Percentiles rank a stretch among this genome's conserved stretches.
Evolutionary conservation across 768 basidiomycete species (phyloP).

Genomic region (Holtermannia corniformis): DNA sequence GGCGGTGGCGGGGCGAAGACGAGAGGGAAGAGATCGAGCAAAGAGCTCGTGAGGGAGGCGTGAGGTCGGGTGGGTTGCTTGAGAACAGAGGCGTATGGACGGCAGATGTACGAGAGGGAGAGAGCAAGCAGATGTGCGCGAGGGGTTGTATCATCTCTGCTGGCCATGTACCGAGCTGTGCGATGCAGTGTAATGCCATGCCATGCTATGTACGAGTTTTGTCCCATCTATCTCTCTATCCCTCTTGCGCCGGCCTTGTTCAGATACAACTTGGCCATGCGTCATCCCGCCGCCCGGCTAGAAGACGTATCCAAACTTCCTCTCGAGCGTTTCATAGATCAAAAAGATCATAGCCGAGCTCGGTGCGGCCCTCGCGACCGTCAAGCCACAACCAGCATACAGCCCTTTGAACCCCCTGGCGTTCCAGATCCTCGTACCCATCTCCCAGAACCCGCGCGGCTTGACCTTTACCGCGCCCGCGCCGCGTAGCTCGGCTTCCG

Average conservation of each 20-base stretch:
- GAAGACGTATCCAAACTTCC: conserved; percentile 51
- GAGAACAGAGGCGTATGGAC: too few species aligned
- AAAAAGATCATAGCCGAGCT: conserved; percentile 88
- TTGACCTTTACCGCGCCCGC: conserved; percentile 5
- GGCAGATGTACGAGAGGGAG: too few species aligned
- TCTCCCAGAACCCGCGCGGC: conserved; percentile 44
- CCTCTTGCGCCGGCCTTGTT: too few species aligned
- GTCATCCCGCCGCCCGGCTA: too few species aligned
- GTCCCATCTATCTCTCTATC: too few species aligned
- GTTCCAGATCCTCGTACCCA: conserved; percentile 60
- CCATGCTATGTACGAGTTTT: too few species aligned
- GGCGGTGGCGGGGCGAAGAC: background rate
- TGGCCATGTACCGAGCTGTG: too few species aligned
- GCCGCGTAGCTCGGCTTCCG: conserved; percentile 65
- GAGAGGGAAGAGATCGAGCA: background rate
- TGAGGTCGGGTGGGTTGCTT: too few species aligned
- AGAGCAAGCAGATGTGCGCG: too few species aligned
- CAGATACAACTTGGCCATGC: too few species aligned
- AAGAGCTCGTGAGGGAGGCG: background rate
- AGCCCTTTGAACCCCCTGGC: conserved; percentile 70
- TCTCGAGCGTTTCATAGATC: conserved; percentile 71
- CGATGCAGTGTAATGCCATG: too few species aligned
- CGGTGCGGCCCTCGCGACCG: conserved; percentile 71
- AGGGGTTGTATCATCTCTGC: too few species aligned
- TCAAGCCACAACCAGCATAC: conserved; percentile 90